Conservation (phyloP, 306 rosid genomes). For the Gillenia trifoliata region DNA sequence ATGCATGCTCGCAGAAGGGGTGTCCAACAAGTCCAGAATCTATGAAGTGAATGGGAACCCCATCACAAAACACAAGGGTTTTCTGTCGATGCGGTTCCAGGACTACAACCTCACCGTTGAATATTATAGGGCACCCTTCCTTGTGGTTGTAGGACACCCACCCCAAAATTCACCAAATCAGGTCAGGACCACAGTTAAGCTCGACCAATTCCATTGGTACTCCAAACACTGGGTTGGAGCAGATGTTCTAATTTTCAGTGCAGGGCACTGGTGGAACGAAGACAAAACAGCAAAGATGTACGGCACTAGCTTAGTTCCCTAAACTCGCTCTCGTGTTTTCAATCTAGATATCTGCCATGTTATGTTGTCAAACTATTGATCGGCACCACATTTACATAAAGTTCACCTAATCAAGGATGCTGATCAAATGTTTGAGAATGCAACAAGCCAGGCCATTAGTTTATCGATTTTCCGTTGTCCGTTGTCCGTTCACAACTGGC, state of each 20-base stretch:
- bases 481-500: neutral
- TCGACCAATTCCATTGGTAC: slow-evolving; percentile 69
- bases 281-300: slow-evolving; percentile 58
- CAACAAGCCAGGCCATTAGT: neutral
- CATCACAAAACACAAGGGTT: slow-evolving; percentile 78
- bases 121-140: slow-evolving; percentile 77
- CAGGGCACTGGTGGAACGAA: slow-evolving; percentile 87
- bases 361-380: neutral
- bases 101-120: slow-evolving; percentile 76
- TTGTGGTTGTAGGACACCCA: slow-evolving; percentile 51
- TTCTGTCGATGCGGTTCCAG: slow-evolving; percentile 51
- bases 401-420: neutral
- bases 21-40: slow-evolving; percentile 57
- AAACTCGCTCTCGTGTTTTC: neutral
- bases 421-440: neutral
- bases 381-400: neutral
- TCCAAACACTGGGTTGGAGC: slow-evolving; percentile 60
- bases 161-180: slow-evolving; percentile 37
- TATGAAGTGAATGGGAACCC: slow-evolving; percentile 72
- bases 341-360: neutral
- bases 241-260: slow-evolving; percentile 64
- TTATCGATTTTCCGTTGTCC: neutral
- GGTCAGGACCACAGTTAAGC: slow-evolving; percentile 33
- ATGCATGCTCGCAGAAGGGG: slow-evolving; percentile 70
- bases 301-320: neutral